Percentiles rank a stretch among this genome's conserved stretches.
Evolutionary conservation across 2,329 filamentous ascomycete genomes (phyloP).

Genomic region (Botryotinia globosa): DNA sequence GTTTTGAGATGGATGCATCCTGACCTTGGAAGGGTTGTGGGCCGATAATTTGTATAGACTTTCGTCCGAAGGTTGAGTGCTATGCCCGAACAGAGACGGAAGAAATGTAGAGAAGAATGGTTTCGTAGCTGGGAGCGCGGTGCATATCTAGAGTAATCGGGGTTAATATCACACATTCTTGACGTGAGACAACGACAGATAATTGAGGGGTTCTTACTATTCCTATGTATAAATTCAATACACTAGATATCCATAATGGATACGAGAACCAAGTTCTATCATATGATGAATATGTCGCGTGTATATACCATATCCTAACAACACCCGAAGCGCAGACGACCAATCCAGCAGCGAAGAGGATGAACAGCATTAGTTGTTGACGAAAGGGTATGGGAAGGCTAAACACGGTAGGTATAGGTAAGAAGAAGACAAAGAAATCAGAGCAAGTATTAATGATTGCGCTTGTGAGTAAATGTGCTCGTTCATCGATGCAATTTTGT

Average conservation of each 20-base stretch:
- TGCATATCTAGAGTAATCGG: constrained; percentile 40
- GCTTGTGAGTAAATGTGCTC: constrained; percentile 49
- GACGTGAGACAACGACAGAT: background rate
- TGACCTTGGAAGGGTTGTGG: background rate
- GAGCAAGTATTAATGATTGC: constrained; percentile 58
- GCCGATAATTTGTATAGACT: background rate
- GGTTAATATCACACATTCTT: background rate
- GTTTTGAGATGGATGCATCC: background rate
- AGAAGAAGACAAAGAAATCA: constrained; percentile 51
- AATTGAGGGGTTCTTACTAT: constrained; percentile 38
- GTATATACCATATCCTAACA: constrained; percentile 40
- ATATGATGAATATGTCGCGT: constrained; percentile 29
- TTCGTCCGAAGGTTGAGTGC: background rate
- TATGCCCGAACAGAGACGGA: constrained; percentile 27
- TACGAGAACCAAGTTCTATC: constrained; percentile 41
- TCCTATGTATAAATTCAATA: constrained; percentile 44
- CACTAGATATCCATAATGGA: constrained; percentile 38
- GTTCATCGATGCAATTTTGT: constrained; percentile 47
- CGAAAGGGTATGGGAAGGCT: constrained; percentile 46
- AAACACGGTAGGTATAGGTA: constrained; percentile 49
- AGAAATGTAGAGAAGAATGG: constrained; percentile 44
- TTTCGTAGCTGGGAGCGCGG: constrained; percentile 45
- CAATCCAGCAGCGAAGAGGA: constrained; percentile 49
- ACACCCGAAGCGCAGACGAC: constrained; percentile 44
- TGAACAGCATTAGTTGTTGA: constrained; percentile 46